phyloP scores from a whole-genome alignment of 148 eudicot species.

The Cornus controversa region DNA sequence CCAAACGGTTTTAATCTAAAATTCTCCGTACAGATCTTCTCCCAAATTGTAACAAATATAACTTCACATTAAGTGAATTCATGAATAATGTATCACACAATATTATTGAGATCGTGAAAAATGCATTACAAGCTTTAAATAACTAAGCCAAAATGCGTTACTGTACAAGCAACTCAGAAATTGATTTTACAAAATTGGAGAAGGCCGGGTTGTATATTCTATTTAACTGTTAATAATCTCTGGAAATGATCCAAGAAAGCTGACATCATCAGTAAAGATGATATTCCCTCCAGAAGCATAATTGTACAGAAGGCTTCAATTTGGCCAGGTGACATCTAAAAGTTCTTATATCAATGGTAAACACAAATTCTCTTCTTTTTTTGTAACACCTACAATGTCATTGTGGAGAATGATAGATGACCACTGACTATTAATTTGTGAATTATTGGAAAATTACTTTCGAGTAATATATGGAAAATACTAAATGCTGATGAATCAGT shows the following conservation, averaged over 20 bases:
- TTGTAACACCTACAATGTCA: no score
- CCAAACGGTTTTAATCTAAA: no score
- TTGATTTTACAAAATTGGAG: constrained; percentile 53
- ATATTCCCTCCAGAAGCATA: constrained; percentile 85
- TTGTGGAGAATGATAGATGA: no score
- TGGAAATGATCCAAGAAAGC: constrained; percentile 56
- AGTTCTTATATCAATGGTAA: no score
- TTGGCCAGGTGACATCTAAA: constrained; percentile 74
- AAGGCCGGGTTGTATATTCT: constrained; percentile 23
- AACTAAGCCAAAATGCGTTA: not conserved
- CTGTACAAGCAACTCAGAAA: constrained; percentile 44
- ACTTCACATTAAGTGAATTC: not conserved
- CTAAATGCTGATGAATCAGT: no score
- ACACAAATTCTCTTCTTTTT: no score
- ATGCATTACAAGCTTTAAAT: not conserved
- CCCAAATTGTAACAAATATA: no score
- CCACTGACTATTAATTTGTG: no score
- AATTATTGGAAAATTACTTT: no score
- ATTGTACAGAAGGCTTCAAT: constrained; percentile 93
- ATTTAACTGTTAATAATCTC: constrained; percentile 53
- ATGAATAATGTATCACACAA: not conserved
- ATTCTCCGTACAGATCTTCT: no score
- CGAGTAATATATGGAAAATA: no score
- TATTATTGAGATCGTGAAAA: not conserved
- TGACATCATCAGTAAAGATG: constrained; percentile 91